Evolutionary conservation across 225 moss, liverwort and hornwort genomes (phyloP).

Genomic region (Pseudoscleropodium purum): DNA sequence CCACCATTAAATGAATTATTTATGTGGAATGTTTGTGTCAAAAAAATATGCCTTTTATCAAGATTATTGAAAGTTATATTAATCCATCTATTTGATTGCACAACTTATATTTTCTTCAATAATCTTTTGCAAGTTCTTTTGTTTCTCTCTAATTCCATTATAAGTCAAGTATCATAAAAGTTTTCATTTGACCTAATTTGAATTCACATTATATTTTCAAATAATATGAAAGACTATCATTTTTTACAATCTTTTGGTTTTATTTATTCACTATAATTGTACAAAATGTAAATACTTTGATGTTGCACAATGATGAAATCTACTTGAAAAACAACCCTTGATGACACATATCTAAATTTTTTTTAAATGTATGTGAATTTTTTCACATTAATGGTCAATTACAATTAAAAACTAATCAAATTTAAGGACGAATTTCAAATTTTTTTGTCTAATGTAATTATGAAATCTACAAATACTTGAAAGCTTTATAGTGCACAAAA

Average conservation of each 20-base stretch:
- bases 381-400: not conserved
- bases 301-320: not conserved
- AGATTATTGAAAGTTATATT: not conserved
- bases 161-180: not conserved
- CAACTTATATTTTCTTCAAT: not conserved
- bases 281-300: not conserved
- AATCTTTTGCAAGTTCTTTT: not conserved
- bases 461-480: not conserved
- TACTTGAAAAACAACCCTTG: not conserved
- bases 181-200: not conserved
- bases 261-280: not conserved
- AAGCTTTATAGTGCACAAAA: not conserved
- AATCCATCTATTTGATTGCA: not conserved
- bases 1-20: not conserved
- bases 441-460: too few relatives aligned
- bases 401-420: not conserved
- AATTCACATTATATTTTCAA: not conserved
- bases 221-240: not conserved
- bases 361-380: not conserved
- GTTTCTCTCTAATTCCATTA: not conserved
- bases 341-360: too few relatives aligned
- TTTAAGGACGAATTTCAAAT: not conserved
- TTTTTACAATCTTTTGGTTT: not conserved
- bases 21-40: not conserved
- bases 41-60: not conserved